Base-by-base conservation (phyloP, 208 protist genomes). In the Leptomonas pyrrhocoris region DNA sequence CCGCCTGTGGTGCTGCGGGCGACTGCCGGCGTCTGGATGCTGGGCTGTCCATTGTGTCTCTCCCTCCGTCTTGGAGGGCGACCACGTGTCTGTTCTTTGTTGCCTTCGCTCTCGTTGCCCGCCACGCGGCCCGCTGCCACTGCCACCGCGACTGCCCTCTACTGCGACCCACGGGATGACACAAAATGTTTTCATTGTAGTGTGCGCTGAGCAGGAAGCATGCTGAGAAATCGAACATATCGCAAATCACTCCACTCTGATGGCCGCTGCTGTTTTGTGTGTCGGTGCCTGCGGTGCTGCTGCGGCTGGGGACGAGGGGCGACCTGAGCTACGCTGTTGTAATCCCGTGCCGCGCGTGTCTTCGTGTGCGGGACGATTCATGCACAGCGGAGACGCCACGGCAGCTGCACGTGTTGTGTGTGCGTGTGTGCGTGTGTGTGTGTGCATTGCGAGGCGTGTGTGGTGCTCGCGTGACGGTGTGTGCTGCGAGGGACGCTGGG, bases 341-440 rank as follows among this genome's bases (percentile, higher is more conserved):
- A 82, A 82, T 82, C 77, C 71, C 77, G 74, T 70, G 46, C 69
- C 58, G 67, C 70, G 73, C 63, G 50, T 42, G 30, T 60, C 23
- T 36, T 63, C 36, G 49, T 85, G 68, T 49, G 59, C 53, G 55
- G 75, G 51, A 50, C 75, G 79, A 81, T 84, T 84, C 79, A 84
- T 84, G 79, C 79, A 77, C 71, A 81, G 79, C 79, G 79, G 19
- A 84, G 79, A 84, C 16, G 28, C 31, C 18, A 30, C 42, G 34
- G 42, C 36, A 50, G 12, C 45, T 18, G 13, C 23, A 50, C 19
- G 1, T 15, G n/a, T 8, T 56, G 30, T 4, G 64, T 51, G 50
- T 30, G 16, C 54, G 31, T 55, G 8, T 11, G 63, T 38, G 51
- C 45, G 42, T 15, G 38, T 28, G 38, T 30, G n/a, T n/a, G n/a